These are phyloP conservation scores for Aspergillus novofumigatus DNA, from an alignment of 2,329 filamentous ascomycete genomes.

Conservation along the genomic window DNA sequence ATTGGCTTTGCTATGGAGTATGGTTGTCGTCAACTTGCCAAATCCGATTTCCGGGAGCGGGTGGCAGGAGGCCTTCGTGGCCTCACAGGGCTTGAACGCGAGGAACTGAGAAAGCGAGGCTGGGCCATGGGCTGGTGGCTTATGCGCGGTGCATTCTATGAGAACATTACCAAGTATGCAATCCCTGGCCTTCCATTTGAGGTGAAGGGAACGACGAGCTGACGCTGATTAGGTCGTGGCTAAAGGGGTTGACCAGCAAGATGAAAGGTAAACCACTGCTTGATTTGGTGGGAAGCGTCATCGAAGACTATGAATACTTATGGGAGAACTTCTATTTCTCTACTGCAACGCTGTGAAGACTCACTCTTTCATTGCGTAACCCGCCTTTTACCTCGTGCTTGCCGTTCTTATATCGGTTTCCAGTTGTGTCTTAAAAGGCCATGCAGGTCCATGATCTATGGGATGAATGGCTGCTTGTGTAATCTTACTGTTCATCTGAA, in stretches of 20 bases:
- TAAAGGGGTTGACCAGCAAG: conserved; percentile 66
- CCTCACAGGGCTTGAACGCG: conserved; percentile 77
- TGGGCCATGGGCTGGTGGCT: conserved; percentile 94
- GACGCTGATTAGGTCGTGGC: conserved; percentile 46
- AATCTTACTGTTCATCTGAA: neutral
- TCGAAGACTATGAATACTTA: conserved; percentile 95
- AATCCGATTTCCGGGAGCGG: conserved; percentile 59
- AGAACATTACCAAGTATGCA: conserved; percentile 70
- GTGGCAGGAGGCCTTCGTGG: conserved; percentile 69
- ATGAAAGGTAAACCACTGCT: conserved; percentile 71
- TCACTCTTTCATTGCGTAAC: neutral
- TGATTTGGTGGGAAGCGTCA: conserved; percentile 74
- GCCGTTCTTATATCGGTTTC: conserved; percentile 4
- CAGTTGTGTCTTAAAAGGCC: neutral
- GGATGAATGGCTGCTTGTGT: neutral
- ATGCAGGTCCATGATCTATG: neutral
- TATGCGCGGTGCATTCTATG: conserved; percentile 96
- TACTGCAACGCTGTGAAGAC: conserved; percentile 50
- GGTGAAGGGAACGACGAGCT: conserved; percentile 13
- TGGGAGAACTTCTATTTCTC: conserved; percentile 98
- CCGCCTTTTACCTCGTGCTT: conserved; percentile 4
- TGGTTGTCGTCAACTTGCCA: conserved; percentile 77
- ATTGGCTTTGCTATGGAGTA: conserved; percentile 81
- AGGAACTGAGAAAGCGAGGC: conserved; percentile 81
- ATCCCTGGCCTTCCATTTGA: neutral